Base-by-base conservation (phyloP, 2,329 filamentous ascomycete species). In the Neofusicoccum laricinum region DNA sequence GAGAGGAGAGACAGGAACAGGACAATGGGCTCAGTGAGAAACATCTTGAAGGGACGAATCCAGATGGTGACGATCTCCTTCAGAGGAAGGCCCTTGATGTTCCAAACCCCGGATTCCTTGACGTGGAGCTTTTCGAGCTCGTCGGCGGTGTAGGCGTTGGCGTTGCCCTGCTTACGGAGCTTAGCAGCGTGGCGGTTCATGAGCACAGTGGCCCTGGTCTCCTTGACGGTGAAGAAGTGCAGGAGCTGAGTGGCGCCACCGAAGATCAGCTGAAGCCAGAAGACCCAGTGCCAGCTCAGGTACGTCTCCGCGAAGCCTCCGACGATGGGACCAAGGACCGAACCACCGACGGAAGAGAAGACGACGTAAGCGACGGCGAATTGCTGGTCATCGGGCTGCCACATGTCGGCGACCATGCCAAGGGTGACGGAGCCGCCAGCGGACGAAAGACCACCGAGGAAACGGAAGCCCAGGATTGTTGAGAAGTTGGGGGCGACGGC, bases 251-350 rank as follows among this genome's bases (percentile, higher is more conserved):
- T 85, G 43, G 85, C 81, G 11, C 77, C 87, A 17, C 91, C 91
- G 61, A 94, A 87, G 69, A 93, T 92, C 67, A 94, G 84, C 76
- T 93, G 90, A 63, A 93, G 88, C 90, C 91, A 94, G 73, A 93
- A 93, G 61, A 83, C 86, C 88, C 88, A 93, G 67, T 83, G 84
- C 88, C 90, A 92, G 30, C 72, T 66, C 6, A 82, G 69, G 68
- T 78, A 77, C 11, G 76, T 74, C 46, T 83, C 77, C 6, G 85
- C 77, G 61, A 84, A 85, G 0, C 84, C 84, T 10, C 85, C 85
- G 8, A 84, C 78, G 41, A 86, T 79, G 1, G 83, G 82, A 10
- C 84, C 84, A 14, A 86, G 76, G 2, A 84, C 79, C 0, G 84
- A 84, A 0, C 84, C 85, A 1, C 81, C 80, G 6, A 86, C 84